Conservation (phyloP, 2,329 filamentous ascomycete species). For the Plenodomus biglobosus region DNA sequence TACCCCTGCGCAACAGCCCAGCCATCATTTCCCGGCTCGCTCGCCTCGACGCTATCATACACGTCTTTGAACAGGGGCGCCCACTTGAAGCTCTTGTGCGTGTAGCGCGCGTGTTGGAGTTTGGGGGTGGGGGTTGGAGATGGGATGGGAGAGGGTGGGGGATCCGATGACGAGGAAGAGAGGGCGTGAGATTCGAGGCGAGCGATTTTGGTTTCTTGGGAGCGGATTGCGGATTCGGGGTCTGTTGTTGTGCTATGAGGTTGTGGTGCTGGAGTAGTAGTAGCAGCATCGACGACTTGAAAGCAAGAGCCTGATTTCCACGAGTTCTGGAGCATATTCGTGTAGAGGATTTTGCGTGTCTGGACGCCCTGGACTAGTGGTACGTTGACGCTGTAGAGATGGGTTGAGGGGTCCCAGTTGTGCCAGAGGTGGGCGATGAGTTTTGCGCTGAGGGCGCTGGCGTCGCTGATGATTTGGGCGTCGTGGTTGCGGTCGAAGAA, state of each 20-base stretch:
- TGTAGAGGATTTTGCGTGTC: conserved; percentile 73
- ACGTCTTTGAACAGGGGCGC: conserved; percentile 84
- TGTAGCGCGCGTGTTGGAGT: conserved; percentile 54
- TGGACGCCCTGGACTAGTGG: conserved; percentile 78
- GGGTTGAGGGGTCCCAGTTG: conserved; percentile 71
- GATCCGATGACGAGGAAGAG: too few relatives aligned
- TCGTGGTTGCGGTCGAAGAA: conserved; percentile 88
- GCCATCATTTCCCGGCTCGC: conserved; percentile 81
- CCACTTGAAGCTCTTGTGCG: conserved; percentile 94
- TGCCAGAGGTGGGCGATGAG: conserved; percentile 77
- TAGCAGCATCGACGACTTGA: conserved; percentile 71
- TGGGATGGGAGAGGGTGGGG: conserved; percentile 5
- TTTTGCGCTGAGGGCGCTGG: conserved; percentile 70
- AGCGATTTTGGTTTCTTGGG: conserved; percentile 53
- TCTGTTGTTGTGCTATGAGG: too few relatives aligned
- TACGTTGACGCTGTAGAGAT: conserved; percentile 91
- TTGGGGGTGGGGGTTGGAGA: conserved; percentile 27
- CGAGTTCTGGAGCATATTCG: conserved; percentile 84
- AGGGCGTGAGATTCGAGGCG: too few relatives aligned
- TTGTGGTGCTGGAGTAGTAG: too few relatives aligned
- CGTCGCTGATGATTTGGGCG: conserved; percentile 74
- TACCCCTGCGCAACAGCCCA: conserved; percentile 87
- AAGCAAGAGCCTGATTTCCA: conserved; percentile 88
- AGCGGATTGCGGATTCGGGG: conserved; percentile 56
- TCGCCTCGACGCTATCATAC: conserved; percentile 79